Conservation (phyloP, 2,329 filamentous ascomycete species). For the Epichloe sibirici region DNA sequence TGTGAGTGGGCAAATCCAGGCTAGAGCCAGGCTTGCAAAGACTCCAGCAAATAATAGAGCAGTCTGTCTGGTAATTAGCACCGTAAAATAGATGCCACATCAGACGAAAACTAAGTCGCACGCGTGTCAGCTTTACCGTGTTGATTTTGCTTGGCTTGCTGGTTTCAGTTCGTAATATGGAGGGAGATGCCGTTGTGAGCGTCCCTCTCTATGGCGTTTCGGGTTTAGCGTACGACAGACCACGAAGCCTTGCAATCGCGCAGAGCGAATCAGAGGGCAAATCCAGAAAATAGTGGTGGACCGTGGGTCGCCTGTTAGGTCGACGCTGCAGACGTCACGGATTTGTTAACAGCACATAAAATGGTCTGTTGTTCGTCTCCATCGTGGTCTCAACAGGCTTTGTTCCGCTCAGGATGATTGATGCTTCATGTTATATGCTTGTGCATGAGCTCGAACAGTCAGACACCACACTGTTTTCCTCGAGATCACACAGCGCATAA, state of each 20-base stretch:
- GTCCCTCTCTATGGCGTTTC: not conserved
- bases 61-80: not conserved
- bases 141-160: not conserved
- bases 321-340: not conserved
- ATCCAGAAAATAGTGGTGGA: not conserved
- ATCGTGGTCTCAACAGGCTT: not conserved
- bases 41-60: not conserved
- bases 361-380: not conserved
- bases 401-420: no score
- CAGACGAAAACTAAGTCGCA: not conserved
- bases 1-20: slow-evolving; percentile 5
- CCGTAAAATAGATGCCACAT: not conserved
- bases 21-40: slow-evolving; percentile 4
- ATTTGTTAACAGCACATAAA: not conserved
- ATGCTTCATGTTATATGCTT: no score
- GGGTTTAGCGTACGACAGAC: not conserved
- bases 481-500: no score
- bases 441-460: no score
- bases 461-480: no score
- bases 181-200: not conserved
- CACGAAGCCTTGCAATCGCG: not conserved
- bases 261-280: not conserved
- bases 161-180: not conserved
- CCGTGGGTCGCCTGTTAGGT: not conserved
- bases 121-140: slow-evolving; percentile 2